Evolutionary conservation across 1,284 basidiomycete genomes (phyloP).

Genomic region (Apiotrichum sp.): DNA sequence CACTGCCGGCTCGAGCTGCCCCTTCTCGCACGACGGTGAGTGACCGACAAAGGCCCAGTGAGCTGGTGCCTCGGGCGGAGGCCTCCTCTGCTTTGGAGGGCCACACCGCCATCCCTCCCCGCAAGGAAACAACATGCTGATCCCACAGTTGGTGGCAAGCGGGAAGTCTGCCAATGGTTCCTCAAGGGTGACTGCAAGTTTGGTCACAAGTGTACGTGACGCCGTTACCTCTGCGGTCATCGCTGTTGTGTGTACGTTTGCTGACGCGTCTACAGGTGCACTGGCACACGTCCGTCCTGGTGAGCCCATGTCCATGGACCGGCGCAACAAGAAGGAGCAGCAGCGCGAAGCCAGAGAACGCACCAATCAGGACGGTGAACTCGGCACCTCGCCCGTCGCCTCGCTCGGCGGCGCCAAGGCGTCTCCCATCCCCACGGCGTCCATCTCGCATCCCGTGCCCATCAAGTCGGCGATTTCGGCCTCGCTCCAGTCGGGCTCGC

Average conservation of each 20-base stretch:
- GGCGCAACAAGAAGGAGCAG: slow-evolving; percentile 96
- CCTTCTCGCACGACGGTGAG: slow-evolving; percentile 70
- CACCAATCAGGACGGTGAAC: slow-evolving; percentile 9
- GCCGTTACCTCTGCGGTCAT: too few relatives aligned
- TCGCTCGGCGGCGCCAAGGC: slow-evolving; percentile 3
- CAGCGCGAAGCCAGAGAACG: slow-evolving; percentile 57
- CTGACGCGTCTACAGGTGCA: slow-evolving; percentile 49
- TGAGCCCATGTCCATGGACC: slow-evolving; percentile 88
- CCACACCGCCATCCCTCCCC: neutral
- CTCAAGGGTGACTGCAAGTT: slow-evolving; percentile 86
- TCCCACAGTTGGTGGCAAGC: slow-evolving; percentile 62
- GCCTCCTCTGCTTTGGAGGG: too few relatives aligned
- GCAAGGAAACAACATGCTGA: neutral
- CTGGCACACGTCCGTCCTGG: slow-evolving; percentile 90
- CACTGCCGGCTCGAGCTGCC: slow-evolving; percentile 90
- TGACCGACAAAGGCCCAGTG: neutral
- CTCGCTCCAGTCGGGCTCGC: slow-evolving; percentile 29
- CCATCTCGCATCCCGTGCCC: slow-evolving; percentile 30
- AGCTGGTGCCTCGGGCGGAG: too few relatives aligned
- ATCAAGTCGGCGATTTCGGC: slow-evolving; percentile 39
- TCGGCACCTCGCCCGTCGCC: slow-evolving; percentile 9
- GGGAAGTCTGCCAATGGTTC: slow-evolving; percentile 91
- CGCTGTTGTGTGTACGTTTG: neutral
- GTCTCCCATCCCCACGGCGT: slow-evolving; percentile 10
- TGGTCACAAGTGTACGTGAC: slow-evolving; percentile 74